phyloP scores from a whole-genome alignment of 352 stramenopile genomes.

The Elongisporangium prolatum region DNA sequence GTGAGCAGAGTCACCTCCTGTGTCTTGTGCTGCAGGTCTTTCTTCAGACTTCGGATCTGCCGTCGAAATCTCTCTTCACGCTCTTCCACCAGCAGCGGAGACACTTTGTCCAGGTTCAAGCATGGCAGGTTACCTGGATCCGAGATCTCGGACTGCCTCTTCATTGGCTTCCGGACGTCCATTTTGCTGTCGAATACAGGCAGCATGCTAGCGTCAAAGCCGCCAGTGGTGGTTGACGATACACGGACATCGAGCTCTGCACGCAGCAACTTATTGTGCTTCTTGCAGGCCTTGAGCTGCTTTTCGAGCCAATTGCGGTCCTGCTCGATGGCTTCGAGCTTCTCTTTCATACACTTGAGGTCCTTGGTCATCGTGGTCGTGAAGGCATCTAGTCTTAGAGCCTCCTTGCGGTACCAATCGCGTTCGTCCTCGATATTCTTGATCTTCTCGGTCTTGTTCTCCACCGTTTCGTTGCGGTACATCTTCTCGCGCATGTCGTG shows the following conservation, averaged over 20 bases:
- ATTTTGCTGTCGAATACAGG: constrained; percentile 34
- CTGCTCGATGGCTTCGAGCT: constrained; percentile 88
- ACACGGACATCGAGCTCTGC: constrained; percentile 73
- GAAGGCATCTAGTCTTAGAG: constrained; percentile 87
- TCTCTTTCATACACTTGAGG: constrained; percentile 90
- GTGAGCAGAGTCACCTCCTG: constrained; percentile 32
- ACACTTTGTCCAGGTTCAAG: constrained; percentile 24
- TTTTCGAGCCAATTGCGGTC: constrained; percentile 91
- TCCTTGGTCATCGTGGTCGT: constrained; percentile 91
- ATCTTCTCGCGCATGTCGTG: constrained; percentile 89
- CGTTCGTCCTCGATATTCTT: constrained; percentile 92
- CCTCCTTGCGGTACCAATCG: constrained; percentile 93
- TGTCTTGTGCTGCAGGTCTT: constrained; percentile 61
- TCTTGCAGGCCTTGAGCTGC: constrained; percentile 92
- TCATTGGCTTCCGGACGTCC: constrained; percentile 7
- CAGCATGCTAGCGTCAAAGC: constrained; percentile 21
- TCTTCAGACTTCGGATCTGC: constrained; percentile 61
- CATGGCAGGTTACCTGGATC: constrained; percentile 19
- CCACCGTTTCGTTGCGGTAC: constrained; percentile 83
- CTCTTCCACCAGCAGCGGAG: constrained; percentile 31
- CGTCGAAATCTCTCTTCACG: constrained; percentile 66
- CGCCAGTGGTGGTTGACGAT: constrained; percentile 19
- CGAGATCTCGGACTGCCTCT: constrained; percentile 7
- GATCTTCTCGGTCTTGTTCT: constrained; percentile 89
- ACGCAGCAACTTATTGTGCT: constrained; percentile 91